These are phyloP conservation scores for Sporisorium exsertum DNA, from an alignment of 1,284 basidiomycete genomes.

Conservation along the genomic window DNA sequence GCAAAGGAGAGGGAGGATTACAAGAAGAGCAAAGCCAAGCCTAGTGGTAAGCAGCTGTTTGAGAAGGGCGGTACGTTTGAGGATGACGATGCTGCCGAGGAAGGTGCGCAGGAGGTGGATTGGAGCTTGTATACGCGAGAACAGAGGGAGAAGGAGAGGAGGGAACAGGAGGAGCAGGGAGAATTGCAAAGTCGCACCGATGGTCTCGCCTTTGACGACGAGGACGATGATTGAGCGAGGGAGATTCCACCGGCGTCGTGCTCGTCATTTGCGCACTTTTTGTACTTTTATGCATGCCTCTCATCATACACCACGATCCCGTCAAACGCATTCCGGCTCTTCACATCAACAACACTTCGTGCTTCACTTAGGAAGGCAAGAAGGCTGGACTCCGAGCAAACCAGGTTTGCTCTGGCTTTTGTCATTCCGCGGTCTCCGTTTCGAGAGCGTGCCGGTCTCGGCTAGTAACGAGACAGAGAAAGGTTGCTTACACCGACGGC, in stretches of 20 bases:
- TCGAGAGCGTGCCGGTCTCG: neutral
- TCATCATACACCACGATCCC: neutral
- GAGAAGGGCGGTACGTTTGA: slow-evolving; percentile 52
- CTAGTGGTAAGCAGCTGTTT: slow-evolving; percentile 74
- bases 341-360: neutral
- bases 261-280: neutral
- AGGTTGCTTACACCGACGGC: neutral
- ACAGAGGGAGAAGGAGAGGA: slow-evolving; percentile 58
- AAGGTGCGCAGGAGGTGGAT: slow-evolving; percentile 61
- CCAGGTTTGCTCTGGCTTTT: neutral
- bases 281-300: slow-evolving; percentile 44
- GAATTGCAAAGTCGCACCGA: slow-evolving; percentile 36
- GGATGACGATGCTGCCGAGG: slow-evolving; percentile 53
- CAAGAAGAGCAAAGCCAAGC: slow-evolving; percentile 77
- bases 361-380: neutral
- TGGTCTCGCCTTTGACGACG: slow-evolving; percentile 46
- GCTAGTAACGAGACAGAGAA: slow-evolving; percentile 5
- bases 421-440: neutral
- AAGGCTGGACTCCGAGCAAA: neutral
- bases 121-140: slow-evolving; percentile 62
- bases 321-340: neutral
- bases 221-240: slow-evolving; percentile 40
- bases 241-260: neutral
- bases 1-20: slow-evolving; percentile 90
- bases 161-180: slow-evolving; percentile 52